Evolutionary conservation across 2,329 filamentous ascomycete species (phyloP), one percentile per base, ranked within the genome.

Genomic region (Biscogniauxia sp.): DNA sequence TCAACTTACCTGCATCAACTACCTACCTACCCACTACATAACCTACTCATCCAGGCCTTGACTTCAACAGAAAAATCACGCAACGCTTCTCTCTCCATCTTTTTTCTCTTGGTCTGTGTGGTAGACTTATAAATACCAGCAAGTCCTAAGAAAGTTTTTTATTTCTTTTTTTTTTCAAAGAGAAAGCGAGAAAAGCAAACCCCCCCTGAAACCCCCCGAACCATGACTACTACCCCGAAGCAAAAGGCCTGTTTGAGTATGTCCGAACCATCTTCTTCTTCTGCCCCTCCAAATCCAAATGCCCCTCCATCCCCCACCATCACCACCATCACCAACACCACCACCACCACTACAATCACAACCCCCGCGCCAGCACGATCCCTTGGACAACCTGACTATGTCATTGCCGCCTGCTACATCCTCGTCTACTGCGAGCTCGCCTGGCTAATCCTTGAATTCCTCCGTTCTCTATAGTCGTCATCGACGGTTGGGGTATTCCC

Each of bases 401-500:
- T 83, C 58, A 76, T 85, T 56, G 75, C 78, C 56, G 72, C 77
- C 57, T 81, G 80, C 71, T 84, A 83, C 68, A 74, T 82, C 64
- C 76, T 87, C 65, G 69, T 85, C 60, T 85, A 85, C 68, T 73
- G 87, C 60, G 82, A 87, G 74, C 70, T 85, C 60, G 79, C 78
- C 61, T 86, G 82, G 83, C 83, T 87, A 83, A 63, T 66, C 51
- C 61, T 65, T 8, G 61, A 63, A 57, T 56, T 62, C 58, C 64
- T 66, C 45, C 65, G 65, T 17, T 59, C 61, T 57, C 11, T 64
- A 67, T 52, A 68, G 90, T 99, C 85, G 95, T 98, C 80, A 99
- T 99, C 83, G 95, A 99, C 81, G 95, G 95, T 74, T 99, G 95
- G 95, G 95, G 95, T 74, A 87, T 98, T 72, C 86, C 93, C 71